phyloP scores from a whole-genome alignment of 331 rosid genomes.

The Acacia concinna region DNA sequence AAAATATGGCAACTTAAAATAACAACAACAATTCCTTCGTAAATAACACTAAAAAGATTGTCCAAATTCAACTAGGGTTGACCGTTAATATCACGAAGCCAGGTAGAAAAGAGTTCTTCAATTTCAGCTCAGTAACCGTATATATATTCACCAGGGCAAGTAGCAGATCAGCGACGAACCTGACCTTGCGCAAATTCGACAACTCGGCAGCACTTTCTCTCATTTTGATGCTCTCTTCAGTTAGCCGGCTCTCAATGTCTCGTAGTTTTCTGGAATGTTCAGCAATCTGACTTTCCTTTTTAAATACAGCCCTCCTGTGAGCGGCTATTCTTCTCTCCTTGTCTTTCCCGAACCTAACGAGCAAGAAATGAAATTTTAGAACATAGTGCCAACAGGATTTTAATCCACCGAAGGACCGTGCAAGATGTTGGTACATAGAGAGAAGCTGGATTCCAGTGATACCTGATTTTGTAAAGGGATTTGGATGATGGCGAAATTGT shows the following conservation, averaged over 20 bases:
- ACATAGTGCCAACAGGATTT: neutral
- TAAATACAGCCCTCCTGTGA: conserved; percentile 51
- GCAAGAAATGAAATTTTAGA: neutral
- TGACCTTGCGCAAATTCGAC: conserved; percentile 50
- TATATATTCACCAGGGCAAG: neutral
- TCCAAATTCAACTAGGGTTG: conserved; percentile 17
- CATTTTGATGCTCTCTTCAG: conserved; percentile 43
- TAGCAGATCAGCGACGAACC: conserved; percentile 42
- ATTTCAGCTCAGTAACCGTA: neutral
- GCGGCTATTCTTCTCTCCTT: conserved; percentile 57
- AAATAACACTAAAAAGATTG: neutral
- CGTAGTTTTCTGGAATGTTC: conserved; percentile 59
- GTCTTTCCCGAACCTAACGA: conserved; percentile 59
- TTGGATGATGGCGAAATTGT: conserved; percentile 34
- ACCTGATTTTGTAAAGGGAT: conserved; percentile 60
- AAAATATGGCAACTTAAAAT: neutral
- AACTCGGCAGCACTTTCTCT: conserved; percentile 45
- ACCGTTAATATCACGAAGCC: neutral
- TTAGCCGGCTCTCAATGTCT: conserved; percentile 39
- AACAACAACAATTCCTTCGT: neutral
- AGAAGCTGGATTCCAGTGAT: neutral
- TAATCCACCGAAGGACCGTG: neutral
- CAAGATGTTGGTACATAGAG: neutral
- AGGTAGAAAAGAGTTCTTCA: neutral
- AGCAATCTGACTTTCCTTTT: conserved; percentile 67